Base-by-base conservation (phyloP, 2,329 filamentous ascomycete genomes). In the Penicillium nordicum region DNA sequence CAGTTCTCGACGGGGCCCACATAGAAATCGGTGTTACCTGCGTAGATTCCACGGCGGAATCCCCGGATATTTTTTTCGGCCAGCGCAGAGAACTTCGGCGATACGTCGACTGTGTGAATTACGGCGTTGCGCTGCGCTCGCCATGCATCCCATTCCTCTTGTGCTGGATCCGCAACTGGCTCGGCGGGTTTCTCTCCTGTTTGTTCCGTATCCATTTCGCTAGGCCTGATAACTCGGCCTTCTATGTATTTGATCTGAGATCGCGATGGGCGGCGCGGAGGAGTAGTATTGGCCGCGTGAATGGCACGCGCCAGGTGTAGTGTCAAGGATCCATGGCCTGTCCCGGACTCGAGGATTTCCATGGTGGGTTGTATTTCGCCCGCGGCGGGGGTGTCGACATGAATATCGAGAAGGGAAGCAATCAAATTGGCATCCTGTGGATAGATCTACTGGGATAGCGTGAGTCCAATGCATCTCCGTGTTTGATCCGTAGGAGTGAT, bases 341-440 rank as follows among this genome's bases (percentile, higher is more conserved):
- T 94, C 16, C 90, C 90, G 45, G 89, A 89, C 73, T 94, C 90
- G 50, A 94, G 85, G 43, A 94, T 89, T 68, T 93, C 88, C 12
- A 92, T 72, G 0, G 80, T 82, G 9, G 77, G 72, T 37, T 64
- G 60, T 16, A 63, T 60, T 7, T 69, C 67, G 9, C 67, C 67
- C 6, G 65, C 62, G 14, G 72, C 64, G 12, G 74, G 70, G 6
- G 73, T 69, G 3, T 77, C 69, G 30, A 85, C 82, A 69, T 93
- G 86, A 43, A 94, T 79, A 69, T 94, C 89, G 23, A 95, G 81
- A 25, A 92, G 78, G 1, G 85, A 88, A 37, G 91, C 86, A 50
- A 94, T 92, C 32, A 89, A 76, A 62, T 83, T 87, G 18, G 89
- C 88, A 73, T 93, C 90, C 56, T 84, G 82, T 16, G 88, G 85